Conservation (phyloP, 371 early-diverging fungal species). For the Rhizomucor miehei region DNA sequence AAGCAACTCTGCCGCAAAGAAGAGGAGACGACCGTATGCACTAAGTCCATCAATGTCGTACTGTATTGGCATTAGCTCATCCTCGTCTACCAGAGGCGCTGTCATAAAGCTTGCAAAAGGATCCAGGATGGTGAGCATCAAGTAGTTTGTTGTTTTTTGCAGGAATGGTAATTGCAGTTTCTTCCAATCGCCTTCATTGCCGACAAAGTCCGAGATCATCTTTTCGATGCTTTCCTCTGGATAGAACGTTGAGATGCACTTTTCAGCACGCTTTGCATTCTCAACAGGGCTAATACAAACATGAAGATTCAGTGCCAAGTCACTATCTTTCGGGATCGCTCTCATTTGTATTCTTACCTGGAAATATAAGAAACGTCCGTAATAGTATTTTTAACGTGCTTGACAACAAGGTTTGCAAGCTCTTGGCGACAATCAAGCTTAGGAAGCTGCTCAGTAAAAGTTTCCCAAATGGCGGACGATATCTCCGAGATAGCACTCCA, state of each 20-base stretch:
- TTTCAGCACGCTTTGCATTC: constrained; percentile 15
- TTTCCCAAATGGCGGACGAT: constrained; percentile 21
- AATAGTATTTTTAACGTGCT: constrained; percentile 42
- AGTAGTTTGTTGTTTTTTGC: constrained; percentile 17
- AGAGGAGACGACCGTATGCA: constrained; percentile 47
- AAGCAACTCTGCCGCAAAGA: constrained; percentile 41
- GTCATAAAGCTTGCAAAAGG: constrained; percentile 17
- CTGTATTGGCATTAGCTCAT: constrained; percentile 27
- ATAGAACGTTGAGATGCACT: background rate
- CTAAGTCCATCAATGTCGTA: constrained; percentile 59
- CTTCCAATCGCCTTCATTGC: constrained; percentile 24
- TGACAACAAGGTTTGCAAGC: constrained; percentile 7
- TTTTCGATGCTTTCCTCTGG: constrained; percentile 2
- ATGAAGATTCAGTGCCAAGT: no score
- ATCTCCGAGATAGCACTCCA: constrained; percentile 3
- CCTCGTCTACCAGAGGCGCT: constrained; percentile 21
- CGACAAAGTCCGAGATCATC: constrained; percentile 12
- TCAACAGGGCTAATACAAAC: constrained; percentile 24
- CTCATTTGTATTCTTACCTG: constrained; percentile 30
- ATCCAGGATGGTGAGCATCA: constrained; percentile 18
- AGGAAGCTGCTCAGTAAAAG: constrained; percentile 1
- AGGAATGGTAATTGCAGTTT: constrained; percentile 11
- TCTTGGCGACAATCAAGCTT: background rate
- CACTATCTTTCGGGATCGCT: background rate
- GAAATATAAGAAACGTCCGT: constrained; percentile 37